Base-by-base conservation (phyloP, 75 land plant species). In the Selaginella moellendorffii region DNA sequence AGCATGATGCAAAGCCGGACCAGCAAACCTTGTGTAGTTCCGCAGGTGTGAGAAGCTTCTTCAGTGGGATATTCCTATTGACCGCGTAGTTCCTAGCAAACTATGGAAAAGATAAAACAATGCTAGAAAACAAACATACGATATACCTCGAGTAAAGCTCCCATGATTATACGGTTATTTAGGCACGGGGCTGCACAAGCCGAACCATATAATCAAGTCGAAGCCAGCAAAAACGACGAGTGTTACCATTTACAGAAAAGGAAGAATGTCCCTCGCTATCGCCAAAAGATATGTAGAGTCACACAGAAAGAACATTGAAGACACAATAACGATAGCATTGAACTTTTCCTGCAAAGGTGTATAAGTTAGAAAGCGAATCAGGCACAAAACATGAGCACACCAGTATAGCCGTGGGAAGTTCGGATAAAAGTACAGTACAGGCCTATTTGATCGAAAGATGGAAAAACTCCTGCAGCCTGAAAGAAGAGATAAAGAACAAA, bases 211-310 rank as follows among this genome's bases (percentile, higher is more conserved):
- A 5, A 46, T 18, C 51, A 46, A 10, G 65, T 42, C 2, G 9
- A 71, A 31, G 62, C 24, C 27, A n/a, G 14, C 46, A 36, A 36
- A 36, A 36, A 36, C 46, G n/a, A n/a, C n/a, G n/a, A n/a, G n/a
- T n/a, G n/a, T 23, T 21, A 87, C 91, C 91, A 85, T 25, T 71
- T 75, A 66, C 84, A 81, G 69, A 84, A 87, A 52, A 81, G 76
- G 58, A 81, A 87, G 63, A 63, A 87, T 65, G 26, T 81, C 63
- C 36, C 71, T 76, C 29, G 87, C 91, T 61, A 78, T 81, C 65
- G 73, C 91, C 84, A 87, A 19, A 26, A 84, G 72, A 23, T 66
- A 66, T 70, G 79, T 86, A 76, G 78, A 87, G 54, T 87, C 65
- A 1, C 74, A 19, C 54, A 87, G 74, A 62, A 87, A 87, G 52